phyloP scores from a whole-genome alignment of 2,329 filamentous ascomycete species.

The Bimuria novae-zelandiae region DNA sequence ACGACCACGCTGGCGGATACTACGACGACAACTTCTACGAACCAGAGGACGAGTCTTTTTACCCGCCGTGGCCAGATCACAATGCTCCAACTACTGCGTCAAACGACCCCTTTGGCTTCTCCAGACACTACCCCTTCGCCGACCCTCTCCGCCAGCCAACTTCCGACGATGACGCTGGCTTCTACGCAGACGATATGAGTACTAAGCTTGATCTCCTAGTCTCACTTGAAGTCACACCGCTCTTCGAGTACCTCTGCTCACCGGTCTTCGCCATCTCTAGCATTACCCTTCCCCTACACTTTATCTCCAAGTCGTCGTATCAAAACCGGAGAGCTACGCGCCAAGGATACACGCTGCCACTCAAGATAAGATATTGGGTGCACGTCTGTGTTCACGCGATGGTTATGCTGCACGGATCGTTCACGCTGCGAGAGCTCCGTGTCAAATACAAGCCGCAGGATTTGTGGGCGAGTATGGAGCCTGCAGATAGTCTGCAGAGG shows the following conservation, averaged over 20 bases:
- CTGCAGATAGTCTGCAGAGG: conserved; percentile 31
- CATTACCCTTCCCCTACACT: conserved; percentile 41
- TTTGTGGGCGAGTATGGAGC: conserved; percentile 43
- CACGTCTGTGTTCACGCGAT: conserved; percentile 37
- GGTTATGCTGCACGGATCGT: conserved; percentile 22
- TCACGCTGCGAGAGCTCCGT: conserved; percentile 25
- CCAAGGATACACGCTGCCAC: conserved; percentile 30
- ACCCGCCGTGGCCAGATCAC: conserved; percentile 30
- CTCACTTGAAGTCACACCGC: conserved; percentile 37
- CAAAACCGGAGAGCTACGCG: conserved; percentile 26
- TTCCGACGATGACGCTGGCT: conserved; percentile 17
- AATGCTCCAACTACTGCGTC: conserved; percentile 11
- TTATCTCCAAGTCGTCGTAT: conserved; percentile 33
- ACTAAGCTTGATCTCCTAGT: conserved; percentile 39
- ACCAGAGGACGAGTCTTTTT: conserved; percentile 29
- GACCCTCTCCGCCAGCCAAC: conserved; percentile 22
- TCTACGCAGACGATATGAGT: conserved; percentile 27
- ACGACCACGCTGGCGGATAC: conserved; percentile 39
- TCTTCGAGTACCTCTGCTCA: conserved; percentile 39
- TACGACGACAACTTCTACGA: conserved; percentile 45
- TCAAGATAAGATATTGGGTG: conserved; percentile 42
- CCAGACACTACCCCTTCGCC: conserved; percentile 38
- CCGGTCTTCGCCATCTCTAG: conserved; percentile 30
- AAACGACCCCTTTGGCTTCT: conserved; percentile 37
- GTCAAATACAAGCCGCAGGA: conserved; percentile 41